Evolutionary conservation across 768 basidiomycete genomes (phyloP).

Genomic region (Sistotremastrum niveocremeum): DNA sequence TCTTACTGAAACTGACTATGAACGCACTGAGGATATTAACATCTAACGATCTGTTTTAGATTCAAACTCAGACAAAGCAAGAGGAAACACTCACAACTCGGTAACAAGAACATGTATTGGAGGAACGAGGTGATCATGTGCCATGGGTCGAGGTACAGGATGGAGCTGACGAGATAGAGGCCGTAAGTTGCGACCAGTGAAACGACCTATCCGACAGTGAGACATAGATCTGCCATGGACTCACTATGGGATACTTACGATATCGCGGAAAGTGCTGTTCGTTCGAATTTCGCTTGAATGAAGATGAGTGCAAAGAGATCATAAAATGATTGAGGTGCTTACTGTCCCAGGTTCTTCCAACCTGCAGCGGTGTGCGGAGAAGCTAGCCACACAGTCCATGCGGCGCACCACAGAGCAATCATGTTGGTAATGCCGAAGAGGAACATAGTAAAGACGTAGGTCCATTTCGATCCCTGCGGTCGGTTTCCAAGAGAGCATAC

Average conservation of each 20-base stretch:
- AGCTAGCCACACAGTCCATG: constrained; percentile 77
- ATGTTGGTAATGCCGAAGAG: constrained; percentile 67
- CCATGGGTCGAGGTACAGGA: constrained; percentile 91
- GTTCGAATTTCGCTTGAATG: constrained; percentile 36
- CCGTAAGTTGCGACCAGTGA: constrained; percentile 21
- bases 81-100: constrained; percentile 43
- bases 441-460: constrained; percentile 61
- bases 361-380: constrained; percentile 61
- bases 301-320: constrained; percentile 33
- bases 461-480: constrained; percentile 83
- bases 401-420: constrained; percentile 82
- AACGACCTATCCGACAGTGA: constrained; percentile 29
- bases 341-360: constrained; percentile 67
- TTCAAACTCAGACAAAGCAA: neutral
- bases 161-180: constrained; percentile 61
- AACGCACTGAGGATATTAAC: constrained; percentile 67
- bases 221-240: constrained; percentile 43
- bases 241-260: constrained; percentile 52
- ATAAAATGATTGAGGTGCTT: constrained; percentile 20
- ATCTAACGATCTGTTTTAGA: constrained; percentile 20
- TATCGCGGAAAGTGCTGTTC: constrained; percentile 67
- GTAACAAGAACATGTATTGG: constrained; percentile 79
- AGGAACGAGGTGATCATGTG: constrained; percentile 87
- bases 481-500: constrained; percentile 89
- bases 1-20: neutral